A percentile compares a stretch with the other conserved stretches of the same genome.
Evolutionary conservation across 257 asterid genomes (phyloP).

Genomic region (Ajuga chamaepitys): DNA sequence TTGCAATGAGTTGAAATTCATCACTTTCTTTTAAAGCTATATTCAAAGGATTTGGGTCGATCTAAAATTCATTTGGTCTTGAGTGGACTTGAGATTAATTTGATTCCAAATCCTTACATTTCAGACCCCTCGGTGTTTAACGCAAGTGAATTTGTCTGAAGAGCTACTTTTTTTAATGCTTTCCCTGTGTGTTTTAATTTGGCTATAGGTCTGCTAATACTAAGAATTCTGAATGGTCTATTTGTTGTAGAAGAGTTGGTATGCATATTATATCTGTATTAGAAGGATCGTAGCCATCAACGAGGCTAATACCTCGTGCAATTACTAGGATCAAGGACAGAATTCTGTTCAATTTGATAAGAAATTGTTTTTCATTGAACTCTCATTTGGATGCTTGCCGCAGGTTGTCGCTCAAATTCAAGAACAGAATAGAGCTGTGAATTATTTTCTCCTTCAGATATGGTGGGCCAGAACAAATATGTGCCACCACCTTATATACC

Average conservation of each 20-base stretch:
- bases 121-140: no score
- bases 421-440: conserved; percentile 9
- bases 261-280: not conserved
- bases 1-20: no score
- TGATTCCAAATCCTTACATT: no score
- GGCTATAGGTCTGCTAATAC: not conserved
- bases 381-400: conserved; percentile 15
- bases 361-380: conserved; percentile 9
- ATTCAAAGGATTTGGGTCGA: no score
- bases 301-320: not conserved
- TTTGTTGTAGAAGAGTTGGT: not conserved
- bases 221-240: not conserved
- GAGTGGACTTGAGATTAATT: no score
- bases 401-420: conserved; percentile 26
- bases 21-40: no score
- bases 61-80: no score
- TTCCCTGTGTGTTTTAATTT: not conserved
- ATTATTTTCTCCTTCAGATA: conserved; percentile 15
- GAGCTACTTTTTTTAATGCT: not conserved
- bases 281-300: not conserved
- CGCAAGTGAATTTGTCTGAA: not conserved
- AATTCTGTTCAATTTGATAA: not conserved
- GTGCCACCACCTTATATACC: conserved; percentile 85
- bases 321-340: not conserved
- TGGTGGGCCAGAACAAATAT: conserved; percentile 44